A percentile compares a stretch with the other conserved stretches of the same genome.
Conservation (phyloP, 768 basidiomycete species). For the Russula brevipes region DNA sequence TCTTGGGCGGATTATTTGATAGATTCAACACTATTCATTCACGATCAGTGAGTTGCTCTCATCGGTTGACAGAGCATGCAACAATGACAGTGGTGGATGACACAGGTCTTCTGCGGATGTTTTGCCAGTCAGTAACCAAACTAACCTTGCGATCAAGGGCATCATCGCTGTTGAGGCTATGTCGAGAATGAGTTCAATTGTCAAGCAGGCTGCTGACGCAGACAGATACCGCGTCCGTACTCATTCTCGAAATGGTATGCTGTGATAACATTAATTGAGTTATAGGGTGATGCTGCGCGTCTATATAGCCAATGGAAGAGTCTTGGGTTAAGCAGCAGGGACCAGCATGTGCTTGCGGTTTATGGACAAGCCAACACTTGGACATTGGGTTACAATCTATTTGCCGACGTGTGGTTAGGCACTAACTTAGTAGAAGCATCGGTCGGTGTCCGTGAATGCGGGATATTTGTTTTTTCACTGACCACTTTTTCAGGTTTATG, state of each 20-base stretch:
- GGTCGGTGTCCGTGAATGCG: conserved; percentile 8
- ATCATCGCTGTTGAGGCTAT: too few species aligned
- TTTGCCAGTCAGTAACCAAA: conserved; percentile 44
- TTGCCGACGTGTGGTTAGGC: conserved; percentile 52
- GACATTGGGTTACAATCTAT: conserved; percentile 60
- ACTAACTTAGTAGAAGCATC: conserved; percentile 43
- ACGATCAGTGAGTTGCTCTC: conserved; percentile 46
- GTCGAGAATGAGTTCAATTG: conserved; percentile 44
- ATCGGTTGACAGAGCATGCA: conserved; percentile 41
- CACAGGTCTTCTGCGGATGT: conserved; percentile 18
- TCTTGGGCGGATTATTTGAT: conserved; percentile 33
- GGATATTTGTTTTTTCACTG: neutral
- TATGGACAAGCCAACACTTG: conserved; percentile 35
- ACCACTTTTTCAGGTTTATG: conserved; percentile 17
- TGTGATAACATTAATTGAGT: neutral
- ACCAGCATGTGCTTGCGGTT: too few species aligned
- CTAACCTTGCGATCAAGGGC: too few species aligned
- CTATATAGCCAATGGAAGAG: conserved; percentile 15
- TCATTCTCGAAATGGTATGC: neutral
- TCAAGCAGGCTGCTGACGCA: conserved; percentile 24
- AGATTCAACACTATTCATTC: conserved; percentile 44
- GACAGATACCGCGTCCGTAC: conserved; percentile 30
- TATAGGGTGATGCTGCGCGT: neutral
- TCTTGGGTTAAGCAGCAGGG: too few species aligned
- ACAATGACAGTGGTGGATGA: conserved; percentile 1